A percentile compares a stretch with the other conserved stretches of the same genome.
Evolutionary conservation across 164 flowering plant species (phyloP).

Genomic region (Annona squamosa): DNA sequence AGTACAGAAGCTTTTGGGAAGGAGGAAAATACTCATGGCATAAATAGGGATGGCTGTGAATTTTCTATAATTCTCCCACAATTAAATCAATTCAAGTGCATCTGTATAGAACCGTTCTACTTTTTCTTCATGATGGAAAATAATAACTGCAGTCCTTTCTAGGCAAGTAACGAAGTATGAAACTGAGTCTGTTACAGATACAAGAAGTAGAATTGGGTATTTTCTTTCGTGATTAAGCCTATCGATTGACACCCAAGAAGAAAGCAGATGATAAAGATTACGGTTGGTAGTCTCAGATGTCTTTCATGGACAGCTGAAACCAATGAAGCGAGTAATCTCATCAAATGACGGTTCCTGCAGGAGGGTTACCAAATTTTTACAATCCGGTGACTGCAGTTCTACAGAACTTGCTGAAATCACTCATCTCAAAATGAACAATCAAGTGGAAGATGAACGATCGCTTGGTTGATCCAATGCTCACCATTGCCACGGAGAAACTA

Average conservation of each 20-base stretch:
- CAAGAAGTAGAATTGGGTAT: constrained; percentile 97
- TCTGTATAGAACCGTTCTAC: no score
- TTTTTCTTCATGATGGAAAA: background rate
- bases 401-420: constrained; percentile 72
- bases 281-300: constrained; percentile 96
- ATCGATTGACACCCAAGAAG: constrained; percentile 86
- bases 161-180: background rate
- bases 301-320: constrained; percentile 94
- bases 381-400: constrained; percentile 62
- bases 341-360: constrained; percentile 93
- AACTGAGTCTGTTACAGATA: constrained; percentile 37
- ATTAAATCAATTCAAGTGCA: no score
- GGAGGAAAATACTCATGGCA: no score
- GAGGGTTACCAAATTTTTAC: constrained; percentile 89
- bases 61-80: no score
- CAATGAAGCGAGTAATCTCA: constrained; percentile 81
- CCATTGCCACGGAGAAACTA: constrained; percentile 80
- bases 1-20: no score
- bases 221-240: constrained; percentile 97
- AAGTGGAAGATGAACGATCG: constrained; percentile 84
- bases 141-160: background rate
- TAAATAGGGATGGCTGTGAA: no score
- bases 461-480: constrained; percentile 71
- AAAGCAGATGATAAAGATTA: constrained; percentile 93
- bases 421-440: constrained; percentile 73